Conservation (phyloP, 768 basidiomycete species). For the Panellus pusillus region DNA sequence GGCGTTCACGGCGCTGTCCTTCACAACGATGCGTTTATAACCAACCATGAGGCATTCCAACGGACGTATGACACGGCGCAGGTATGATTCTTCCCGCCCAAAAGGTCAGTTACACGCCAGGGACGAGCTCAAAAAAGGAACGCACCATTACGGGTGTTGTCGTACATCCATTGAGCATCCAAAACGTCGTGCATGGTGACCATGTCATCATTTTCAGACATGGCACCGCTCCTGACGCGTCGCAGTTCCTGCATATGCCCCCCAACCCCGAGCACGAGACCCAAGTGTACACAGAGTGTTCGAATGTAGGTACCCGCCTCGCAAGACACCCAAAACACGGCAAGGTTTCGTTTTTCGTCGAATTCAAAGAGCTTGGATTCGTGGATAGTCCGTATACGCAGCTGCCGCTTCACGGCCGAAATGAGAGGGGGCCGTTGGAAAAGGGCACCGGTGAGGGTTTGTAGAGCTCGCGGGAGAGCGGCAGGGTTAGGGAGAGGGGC, state of each 20-base stretch:
- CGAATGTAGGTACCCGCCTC: slow-evolving; percentile 97
- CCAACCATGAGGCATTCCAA: slow-evolving; percentile 92
- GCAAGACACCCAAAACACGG: slow-evolving; percentile 98
- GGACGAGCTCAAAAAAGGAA: slow-evolving; percentile 2
- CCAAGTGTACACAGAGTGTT: slow-evolving; percentile 96
- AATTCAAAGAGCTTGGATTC: slow-evolving; percentile 95
- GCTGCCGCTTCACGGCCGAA: slow-evolving; percentile 97
- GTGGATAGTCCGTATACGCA: slow-evolving; percentile 96
- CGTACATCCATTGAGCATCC: slow-evolving; percentile 98
- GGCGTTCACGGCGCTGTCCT: slow-evolving; percentile 98
- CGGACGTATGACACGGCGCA: slow-evolving; percentile 91
- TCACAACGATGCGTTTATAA: slow-evolving; percentile 98
- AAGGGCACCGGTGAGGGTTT: slow-evolving; percentile 95
- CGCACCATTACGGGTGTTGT: slow-evolving; percentile 94
- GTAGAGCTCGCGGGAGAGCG: slow-evolving; percentile 87
- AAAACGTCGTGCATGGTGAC: slow-evolving; percentile 99
- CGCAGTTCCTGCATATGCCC: slow-evolving; percentile 99
- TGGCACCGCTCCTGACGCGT: slow-evolving; percentile 90
- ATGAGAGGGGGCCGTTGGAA: slow-evolving; percentile 99
- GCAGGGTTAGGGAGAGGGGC: slow-evolving; percentile 77
- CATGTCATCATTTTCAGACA: slow-evolving; percentile 97
- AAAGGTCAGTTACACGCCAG: slow-evolving; percentile 1
- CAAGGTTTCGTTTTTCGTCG: slow-evolving; percentile 95
- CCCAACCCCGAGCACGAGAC: slow-evolving; percentile 91
- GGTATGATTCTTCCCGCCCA: slow-evolving; percentile 83